A percentile compares a stretch with the other conserved stretches of the same genome.
Evolutionary conservation across 2,329 filamentous ascomycete genomes (phyloP).

Genomic region (Alternaria burnsii): DNA sequence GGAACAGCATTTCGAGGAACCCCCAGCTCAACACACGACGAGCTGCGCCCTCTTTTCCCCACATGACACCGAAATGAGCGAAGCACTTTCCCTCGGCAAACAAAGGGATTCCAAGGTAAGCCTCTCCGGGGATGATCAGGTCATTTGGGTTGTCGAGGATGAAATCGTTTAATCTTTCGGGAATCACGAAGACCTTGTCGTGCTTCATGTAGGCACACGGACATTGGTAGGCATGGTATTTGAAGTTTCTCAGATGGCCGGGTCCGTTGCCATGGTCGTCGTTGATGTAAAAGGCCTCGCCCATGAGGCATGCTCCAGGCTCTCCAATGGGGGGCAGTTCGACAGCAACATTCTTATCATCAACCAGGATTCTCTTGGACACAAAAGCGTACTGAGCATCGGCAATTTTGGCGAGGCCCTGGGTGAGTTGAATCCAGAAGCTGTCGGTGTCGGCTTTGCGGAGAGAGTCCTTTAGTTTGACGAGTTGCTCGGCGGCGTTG

Average conservation of each 20-base stretch:
- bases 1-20: conserved; percentile 72
- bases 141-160: conserved; percentile 68
- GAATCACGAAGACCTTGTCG: conserved; percentile 74
- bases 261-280: conserved; percentile 61
- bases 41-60: conserved; percentile 69
- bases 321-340: conserved; percentile 69
- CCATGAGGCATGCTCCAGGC: conserved; percentile 69
- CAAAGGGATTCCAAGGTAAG: conserved; percentile 72
- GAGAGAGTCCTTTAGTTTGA: conserved; percentile 66
- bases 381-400: conserved; percentile 74
- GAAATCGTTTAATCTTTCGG: conserved; percentile 67
- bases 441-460: conserved; percentile 62
- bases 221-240: conserved; percentile 70
- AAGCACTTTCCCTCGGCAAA: conserved; percentile 72
- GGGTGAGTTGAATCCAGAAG: conserved; percentile 71
- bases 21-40: conserved; percentile 68
- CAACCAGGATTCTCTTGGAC: conserved; percentile 68
- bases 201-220: conserved; percentile 75
- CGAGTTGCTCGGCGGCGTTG: conserved; percentile 67
- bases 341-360: conserved; percentile 66
- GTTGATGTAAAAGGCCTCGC: conserved; percentile 72
- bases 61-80: conserved; percentile 76
- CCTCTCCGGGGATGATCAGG: conserved; percentile 69
- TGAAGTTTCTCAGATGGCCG: conserved; percentile 66
- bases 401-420: conserved; percentile 69